A percentile compares a stretch with the other conserved stretches of the same genome.
phyloP scores from a whole-genome alignment of 1,284 basidiomycete genomes.

The Puccinia hordei region DNA sequence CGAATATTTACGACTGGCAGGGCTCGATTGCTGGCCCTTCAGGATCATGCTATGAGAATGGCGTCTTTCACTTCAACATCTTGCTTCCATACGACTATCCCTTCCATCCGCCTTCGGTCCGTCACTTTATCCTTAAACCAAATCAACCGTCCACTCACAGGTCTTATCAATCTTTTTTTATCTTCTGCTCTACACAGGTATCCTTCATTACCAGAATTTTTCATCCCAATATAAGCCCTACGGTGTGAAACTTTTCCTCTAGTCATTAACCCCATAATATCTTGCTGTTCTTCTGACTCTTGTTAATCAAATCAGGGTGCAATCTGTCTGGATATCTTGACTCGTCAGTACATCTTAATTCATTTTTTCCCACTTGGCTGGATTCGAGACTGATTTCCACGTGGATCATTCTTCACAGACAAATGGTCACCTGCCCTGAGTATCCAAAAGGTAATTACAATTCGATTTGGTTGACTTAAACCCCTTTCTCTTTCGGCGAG shows the following conservation, averaged over 20 bases:
- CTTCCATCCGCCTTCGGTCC: constrained; percentile 36
- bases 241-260: constrained; percentile 7
- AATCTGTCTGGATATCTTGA: constrained; percentile 45
- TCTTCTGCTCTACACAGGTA: background rate
- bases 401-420: background rate
- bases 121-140: background rate
- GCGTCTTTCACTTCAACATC: constrained; percentile 44
- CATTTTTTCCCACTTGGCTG: background rate
- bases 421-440: constrained; percentile 37
- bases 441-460: constrained; percentile 18
- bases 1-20: constrained; percentile 31
- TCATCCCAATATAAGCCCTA: constrained; percentile 30
- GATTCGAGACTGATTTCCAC: background rate
- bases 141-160: background rate
- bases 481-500: background rate
- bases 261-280: background rate
- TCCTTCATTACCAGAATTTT: constrained; percentile 25
- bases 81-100: constrained; percentile 40
- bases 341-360: background rate
- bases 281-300: background rate
- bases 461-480: no score
- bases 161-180: background rate
- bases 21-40: constrained; percentile 38
- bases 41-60: constrained; percentile 25
- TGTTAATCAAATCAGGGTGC: constrained; percentile 6